Conservation (phyloP, 306 rosid genomes). For the Vachellia collinsii region DNA sequence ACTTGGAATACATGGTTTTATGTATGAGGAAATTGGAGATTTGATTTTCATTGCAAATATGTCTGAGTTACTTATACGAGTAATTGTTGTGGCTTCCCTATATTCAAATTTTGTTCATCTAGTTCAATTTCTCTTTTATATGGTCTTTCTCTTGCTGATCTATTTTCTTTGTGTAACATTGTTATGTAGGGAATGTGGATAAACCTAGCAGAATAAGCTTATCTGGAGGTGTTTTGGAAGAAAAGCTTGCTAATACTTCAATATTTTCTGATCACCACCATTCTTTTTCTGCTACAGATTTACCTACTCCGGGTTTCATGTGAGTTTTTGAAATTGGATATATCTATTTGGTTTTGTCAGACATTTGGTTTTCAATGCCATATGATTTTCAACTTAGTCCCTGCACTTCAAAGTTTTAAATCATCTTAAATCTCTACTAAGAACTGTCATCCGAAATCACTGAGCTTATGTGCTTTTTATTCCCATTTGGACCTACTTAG, state of each 20-base stretch:
- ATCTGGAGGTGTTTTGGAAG: conserved; percentile 45
- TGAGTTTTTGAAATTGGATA: conserved; percentile 47
- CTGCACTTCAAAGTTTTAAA: background rate
- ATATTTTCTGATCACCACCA: conserved; percentile 46
- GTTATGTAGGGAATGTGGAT: conserved; percentile 56
- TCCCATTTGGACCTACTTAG: too few species aligned
- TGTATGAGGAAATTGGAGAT: background rate
- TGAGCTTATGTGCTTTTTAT: background rate
- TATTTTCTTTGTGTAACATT: conserved; percentile 23
- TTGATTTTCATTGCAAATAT: background rate
- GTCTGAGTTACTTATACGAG: background rate
- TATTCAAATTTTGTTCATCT: background rate
- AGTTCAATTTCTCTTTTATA: background rate
- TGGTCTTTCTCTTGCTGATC: conserved; percentile 22
- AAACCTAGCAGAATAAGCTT: conserved; percentile 42
- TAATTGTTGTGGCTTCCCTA: background rate
- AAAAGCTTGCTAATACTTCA: conserved; percentile 40
- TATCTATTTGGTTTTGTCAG: background rate
- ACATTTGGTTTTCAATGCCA: background rate
- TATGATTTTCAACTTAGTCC: background rate
- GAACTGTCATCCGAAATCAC: background rate
- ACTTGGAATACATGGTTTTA: background rate
- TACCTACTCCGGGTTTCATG: conserved; percentile 47
- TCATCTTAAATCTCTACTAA: background rate
- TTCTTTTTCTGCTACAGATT: conserved; percentile 45